Conservation (phyloP, 441 rosid genomes). For the Populus hybrid region DNA sequence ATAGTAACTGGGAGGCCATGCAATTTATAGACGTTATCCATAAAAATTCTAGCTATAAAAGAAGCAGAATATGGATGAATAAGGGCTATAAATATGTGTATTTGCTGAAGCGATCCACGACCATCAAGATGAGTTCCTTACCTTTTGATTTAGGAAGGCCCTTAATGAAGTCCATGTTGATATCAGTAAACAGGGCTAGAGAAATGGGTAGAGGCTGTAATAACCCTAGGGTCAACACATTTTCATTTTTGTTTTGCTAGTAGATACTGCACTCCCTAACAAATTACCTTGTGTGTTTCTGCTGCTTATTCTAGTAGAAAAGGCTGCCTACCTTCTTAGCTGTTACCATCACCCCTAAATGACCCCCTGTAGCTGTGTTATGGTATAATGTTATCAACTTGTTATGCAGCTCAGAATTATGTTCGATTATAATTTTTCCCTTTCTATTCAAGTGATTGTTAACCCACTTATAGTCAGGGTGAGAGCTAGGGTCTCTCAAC, state of each 20-base stretch:
- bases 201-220: background rate
- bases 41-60: too few relatives aligned
- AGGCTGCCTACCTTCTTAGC: background rate
- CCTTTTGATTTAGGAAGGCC: too few relatives aligned
- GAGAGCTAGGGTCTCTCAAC: background rate
- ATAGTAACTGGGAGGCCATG: too few relatives aligned
- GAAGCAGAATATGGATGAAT: too few relatives aligned
- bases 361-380: background rate
- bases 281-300: background rate
- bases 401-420: background rate
- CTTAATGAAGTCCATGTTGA: too few relatives aligned
- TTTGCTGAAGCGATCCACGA: too few relatives aligned
- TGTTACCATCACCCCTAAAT: background rate
- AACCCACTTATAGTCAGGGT: background rate
- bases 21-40: too few relatives aligned
- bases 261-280: background rate
- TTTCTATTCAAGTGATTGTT: background rate
- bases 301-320: background rate
- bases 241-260: background rate
- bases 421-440: background rate
- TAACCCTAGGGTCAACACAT: background rate
- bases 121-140: too few relatives aligned
- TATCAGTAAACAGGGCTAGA: too few relatives aligned
- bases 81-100: too few relatives aligned
- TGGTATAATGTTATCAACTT: background rate